These are phyloP conservation scores for Mollisiaceae sp. DNA, from an alignment of 2,329 filamentous ascomycete genomes.

Conservation along the genomic window DNA sequence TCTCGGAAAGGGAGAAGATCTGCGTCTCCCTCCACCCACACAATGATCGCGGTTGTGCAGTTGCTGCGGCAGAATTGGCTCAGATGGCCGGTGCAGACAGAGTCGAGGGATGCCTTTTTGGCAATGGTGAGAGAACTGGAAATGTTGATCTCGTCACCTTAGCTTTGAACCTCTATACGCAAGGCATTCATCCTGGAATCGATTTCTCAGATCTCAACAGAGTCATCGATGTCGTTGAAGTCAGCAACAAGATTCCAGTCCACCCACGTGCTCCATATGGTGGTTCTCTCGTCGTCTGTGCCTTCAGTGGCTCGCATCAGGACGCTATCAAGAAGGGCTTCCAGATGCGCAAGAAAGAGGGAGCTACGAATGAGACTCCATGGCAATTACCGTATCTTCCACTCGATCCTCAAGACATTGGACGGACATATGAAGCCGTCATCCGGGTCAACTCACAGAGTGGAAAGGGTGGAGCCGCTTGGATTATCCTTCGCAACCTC, in stretches of 20 bases:
- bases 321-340: constrained; percentile 97
- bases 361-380: constrained; percentile 63
- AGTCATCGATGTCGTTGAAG: constrained; percentile 88
- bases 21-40: constrained; percentile 91
- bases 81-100: constrained; percentile 96
- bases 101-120: constrained; percentile 92
- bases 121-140: constrained; percentile 93
- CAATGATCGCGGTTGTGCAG: constrained; percentile 90
- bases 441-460: constrained; percentile 97
- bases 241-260: constrained; percentile 92
- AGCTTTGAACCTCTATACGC: constrained; percentile 92
- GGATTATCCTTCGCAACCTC: constrained; percentile 88
- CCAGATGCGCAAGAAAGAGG: constrained; percentile 67
- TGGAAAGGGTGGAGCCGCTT: constrained; percentile 92
- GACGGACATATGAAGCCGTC: constrained; percentile 95
- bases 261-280: constrained; percentile 90
- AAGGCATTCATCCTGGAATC: constrained; percentile 82
- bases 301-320: constrained; percentile 91
- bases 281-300: constrained; percentile 88
- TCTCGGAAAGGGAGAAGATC: constrained; percentile 83
- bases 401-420: constrained; percentile 90
- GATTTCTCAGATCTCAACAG: constrained; percentile 90
- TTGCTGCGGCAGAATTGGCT: constrained; percentile 87
- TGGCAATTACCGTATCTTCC: constrained; percentile 94
- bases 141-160: constrained; percentile 95